phyloP scores from a whole-genome alignment of 768 basidiomycete genomes.

The Calocybe cyanea region DNA sequence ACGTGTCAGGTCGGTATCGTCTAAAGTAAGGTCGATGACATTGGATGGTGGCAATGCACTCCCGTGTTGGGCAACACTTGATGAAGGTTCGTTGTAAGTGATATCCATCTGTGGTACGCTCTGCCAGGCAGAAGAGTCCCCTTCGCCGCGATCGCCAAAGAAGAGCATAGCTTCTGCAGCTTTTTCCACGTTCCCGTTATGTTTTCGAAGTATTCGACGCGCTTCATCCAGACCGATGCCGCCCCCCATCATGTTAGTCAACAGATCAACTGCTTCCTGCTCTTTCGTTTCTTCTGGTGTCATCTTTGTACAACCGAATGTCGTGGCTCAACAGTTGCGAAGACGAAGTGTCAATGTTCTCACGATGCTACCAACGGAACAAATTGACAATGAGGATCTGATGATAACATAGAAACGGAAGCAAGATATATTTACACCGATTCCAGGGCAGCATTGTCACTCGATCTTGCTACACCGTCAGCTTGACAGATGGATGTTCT shows the following conservation, averaged over 20 bases:
- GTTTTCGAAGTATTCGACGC: conserved; percentile 55
- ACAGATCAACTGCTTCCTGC: conserved; percentile 27
- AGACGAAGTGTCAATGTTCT: too few relatives aligned
- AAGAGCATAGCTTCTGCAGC: conserved; percentile 50
- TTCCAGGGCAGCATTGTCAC: too few relatives aligned
- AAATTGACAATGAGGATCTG: too few relatives aligned
- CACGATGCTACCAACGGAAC: too few relatives aligned
- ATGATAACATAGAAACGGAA: too few relatives aligned
- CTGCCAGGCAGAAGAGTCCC: conserved; percentile 19
- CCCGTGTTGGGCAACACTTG: conserved; percentile 2
- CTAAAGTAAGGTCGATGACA: conserved; percentile 60
- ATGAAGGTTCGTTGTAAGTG: conserved; percentile 1
- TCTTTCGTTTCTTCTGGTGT: conserved; percentile 25
- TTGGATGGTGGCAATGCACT: conserved; percentile 21
- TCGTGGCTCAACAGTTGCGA: too few relatives aligned
- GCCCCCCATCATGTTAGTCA: conserved; percentile 31
- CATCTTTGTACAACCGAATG: too few relatives aligned
- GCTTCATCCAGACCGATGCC: conserved; percentile 41
- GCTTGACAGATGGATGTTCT: too few relatives aligned
- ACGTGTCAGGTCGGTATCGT: conserved; percentile 49
- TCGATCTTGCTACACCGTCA: too few relatives aligned
- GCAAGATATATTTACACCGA: too few relatives aligned
- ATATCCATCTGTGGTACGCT: conserved; percentile 16
- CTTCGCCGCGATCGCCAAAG: conserved; percentile 44
- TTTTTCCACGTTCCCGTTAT: conserved; percentile 54